Conservation (phyloP, 495 filamentous ascomycete genomes). For the Xylaria scruposa region DNA sequence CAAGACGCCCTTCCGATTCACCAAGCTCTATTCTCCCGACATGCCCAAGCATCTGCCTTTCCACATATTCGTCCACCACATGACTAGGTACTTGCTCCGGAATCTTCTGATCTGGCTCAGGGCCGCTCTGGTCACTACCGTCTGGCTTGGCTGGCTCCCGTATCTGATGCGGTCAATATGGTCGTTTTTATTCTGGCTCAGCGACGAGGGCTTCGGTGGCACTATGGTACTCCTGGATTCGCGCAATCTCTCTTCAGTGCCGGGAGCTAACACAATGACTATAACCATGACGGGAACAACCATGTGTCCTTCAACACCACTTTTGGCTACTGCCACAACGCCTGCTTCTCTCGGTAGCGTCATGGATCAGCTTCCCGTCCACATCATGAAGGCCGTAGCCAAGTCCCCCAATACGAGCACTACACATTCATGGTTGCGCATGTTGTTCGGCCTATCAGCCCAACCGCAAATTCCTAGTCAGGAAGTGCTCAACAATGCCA, state of each 20-base stretch:
- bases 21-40: conserved; percentile 90
- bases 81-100: conserved; percentile 70
- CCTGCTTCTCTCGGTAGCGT: conserved; percentile 41
- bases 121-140: conserved; percentile 76
- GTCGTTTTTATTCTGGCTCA: conserved; percentile 93
- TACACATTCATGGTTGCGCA: conserved; percentile 39
- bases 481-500: conserved; percentile 27
- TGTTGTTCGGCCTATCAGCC: conserved; percentile 20
- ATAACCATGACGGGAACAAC: conserved; percentile 33
- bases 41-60: conserved; percentile 87
- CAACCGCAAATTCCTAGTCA: conserved; percentile 26
- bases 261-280: conserved; percentile 21
- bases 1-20: conserved; percentile 97
- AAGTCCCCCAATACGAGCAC: conserved; percentile 38
- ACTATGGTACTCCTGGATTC: conserved; percentile 34
- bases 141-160: conserved; percentile 89
- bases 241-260: conserved; percentile 29
- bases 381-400: conserved; percentile 38
- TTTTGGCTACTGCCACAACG: conserved; percentile 48
- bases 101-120: conserved; percentile 78
- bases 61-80: conserved; percentile 78
- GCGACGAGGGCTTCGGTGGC: conserved; percentile 84
- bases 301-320: conserved; percentile 54
- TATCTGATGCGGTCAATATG: conserved; percentile 91
- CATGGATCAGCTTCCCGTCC: conserved; percentile 40